phyloP scores from a whole-genome alignment of 192 early-diverging fungal species.

The Dimargaris xerosporica region DNA sequence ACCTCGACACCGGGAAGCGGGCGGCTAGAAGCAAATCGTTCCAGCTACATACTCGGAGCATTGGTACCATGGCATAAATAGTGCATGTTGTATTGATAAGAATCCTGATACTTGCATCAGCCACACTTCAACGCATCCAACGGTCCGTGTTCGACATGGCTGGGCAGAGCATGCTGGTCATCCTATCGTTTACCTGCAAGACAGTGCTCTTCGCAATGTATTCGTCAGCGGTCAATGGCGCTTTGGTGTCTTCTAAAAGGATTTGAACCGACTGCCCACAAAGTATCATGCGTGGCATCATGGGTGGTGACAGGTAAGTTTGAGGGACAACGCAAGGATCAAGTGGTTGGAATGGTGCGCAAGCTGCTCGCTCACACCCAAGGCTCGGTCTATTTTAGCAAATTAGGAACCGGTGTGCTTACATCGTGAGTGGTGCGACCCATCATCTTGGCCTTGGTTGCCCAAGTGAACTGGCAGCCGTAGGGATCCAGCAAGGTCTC shows the following conservation, averaged over 20 bases:
- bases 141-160: no score
- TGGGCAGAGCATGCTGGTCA: no score
- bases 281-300: no score
- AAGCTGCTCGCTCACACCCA: no score
- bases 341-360: no score
- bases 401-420: conserved; percentile 6
- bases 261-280: conserved; percentile 26
- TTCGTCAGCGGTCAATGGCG: conserved; percentile 67
- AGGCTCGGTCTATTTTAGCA: no score
- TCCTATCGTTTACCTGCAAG: conserved; percentile 22
- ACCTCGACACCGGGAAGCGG: conserved; percentile 53
- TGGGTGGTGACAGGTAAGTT: no score
- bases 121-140: no score
- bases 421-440: conserved; percentile 42
- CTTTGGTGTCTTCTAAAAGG: conserved; percentile 45
- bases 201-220: conserved; percentile 46
- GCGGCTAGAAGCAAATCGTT: conserved; percentile 42
- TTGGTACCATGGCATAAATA: no score
- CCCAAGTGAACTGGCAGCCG: conserved; percentile 45
- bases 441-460: conserved; percentile 60
- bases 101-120: no score
- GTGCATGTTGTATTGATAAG: no score
- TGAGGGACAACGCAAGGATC: no score
- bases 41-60: conserved; percentile 16
- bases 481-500: conserved; percentile 59